A percentile compares a stretch with the other conserved stretches of the same genome.
Evolutionary conservation across 140 eudicot species (phyloP).

Genomic region (Bidens hawaiensis): DNA sequence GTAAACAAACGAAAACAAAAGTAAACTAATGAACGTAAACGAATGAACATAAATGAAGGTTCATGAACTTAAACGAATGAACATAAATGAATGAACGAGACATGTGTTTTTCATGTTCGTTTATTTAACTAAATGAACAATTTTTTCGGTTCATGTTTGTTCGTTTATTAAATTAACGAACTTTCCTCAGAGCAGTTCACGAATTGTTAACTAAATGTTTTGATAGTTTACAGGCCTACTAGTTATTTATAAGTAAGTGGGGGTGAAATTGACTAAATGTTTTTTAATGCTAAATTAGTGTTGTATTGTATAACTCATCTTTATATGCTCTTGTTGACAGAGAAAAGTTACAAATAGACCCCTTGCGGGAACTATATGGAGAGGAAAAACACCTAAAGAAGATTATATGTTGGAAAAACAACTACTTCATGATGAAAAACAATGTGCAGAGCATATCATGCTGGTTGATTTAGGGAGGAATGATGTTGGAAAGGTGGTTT

Average conservation of each 20-base stretch:
- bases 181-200: too few species aligned
- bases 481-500: conserved; percentile 90
- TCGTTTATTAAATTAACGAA: too few species aligned
- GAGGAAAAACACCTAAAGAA: conserved; percentile 93
- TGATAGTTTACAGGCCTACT: too few species aligned
- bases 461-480: conserved; percentile 97
- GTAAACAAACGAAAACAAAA: too few species aligned
- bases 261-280: background rate
- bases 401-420: conserved; percentile 89
- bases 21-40: too few species aligned
- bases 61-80: too few species aligned
- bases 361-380: conserved; percentile 92
- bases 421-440: conserved; percentile 85
- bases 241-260: background rate
- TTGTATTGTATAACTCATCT: conserved; percentile 4
- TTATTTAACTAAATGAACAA: too few species aligned
- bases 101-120: too few species aligned
- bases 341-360: conserved; percentile 86
- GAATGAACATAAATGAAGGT: too few species aligned
- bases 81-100: too few species aligned
- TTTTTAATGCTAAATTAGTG: background rate
- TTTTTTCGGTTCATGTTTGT: too few species aligned
- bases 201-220: too few species aligned
- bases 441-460: conserved; percentile 99
- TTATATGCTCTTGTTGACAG: conserved; percentile 36